These are phyloP conservation scores for Rhododendron kiyosumense DNA, from an alignment of 148 eudicot genomes.

Conservation along the genomic window DNA sequence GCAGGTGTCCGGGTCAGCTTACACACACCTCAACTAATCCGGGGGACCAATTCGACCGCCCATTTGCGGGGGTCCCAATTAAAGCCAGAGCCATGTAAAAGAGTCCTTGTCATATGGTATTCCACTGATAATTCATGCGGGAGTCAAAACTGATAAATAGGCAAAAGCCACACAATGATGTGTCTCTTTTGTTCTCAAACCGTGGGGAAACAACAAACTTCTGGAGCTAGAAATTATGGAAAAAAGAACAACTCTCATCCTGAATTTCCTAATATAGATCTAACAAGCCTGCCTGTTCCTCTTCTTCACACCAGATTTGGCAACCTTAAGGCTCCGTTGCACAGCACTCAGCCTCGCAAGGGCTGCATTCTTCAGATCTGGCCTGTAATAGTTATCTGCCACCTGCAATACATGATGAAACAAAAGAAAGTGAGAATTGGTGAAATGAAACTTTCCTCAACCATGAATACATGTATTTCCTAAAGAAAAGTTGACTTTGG, in stretches of 20 bases:
- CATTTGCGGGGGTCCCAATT: too few species aligned
- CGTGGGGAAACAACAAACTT: neutral
- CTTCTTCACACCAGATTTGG: constrained; percentile 92
- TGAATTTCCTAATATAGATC: constrained; percentile 10
- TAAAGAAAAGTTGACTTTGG: neutral
- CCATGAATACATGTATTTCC: neutral
- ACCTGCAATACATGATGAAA: constrained; percentile 36
- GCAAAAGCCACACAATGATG: neutral
- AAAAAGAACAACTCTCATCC: neutral
- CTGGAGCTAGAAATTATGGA: neutral
- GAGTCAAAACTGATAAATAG: neutral
- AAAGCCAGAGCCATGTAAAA: too few species aligned
- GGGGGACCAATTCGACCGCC: too few species aligned
- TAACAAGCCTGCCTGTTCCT: constrained; percentile 75
- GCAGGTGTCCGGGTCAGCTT: too few species aligned
- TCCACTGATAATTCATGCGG: too few species aligned
- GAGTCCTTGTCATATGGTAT: too few species aligned
- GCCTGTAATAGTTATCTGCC: constrained; percentile 72
- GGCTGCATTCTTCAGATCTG: constrained; percentile 83
- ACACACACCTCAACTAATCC: too few species aligned
- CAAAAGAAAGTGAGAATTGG: neutral
- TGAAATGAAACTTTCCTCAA: neutral
- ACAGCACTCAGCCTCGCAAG: constrained; percentile 87
- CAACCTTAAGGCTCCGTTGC: constrained; percentile 76
- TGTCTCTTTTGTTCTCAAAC: neutral